Base-by-base conservation (phyloP, 495 filamentous ascomycete species). In the Paragyromitra xinjiangensis region DNA sequence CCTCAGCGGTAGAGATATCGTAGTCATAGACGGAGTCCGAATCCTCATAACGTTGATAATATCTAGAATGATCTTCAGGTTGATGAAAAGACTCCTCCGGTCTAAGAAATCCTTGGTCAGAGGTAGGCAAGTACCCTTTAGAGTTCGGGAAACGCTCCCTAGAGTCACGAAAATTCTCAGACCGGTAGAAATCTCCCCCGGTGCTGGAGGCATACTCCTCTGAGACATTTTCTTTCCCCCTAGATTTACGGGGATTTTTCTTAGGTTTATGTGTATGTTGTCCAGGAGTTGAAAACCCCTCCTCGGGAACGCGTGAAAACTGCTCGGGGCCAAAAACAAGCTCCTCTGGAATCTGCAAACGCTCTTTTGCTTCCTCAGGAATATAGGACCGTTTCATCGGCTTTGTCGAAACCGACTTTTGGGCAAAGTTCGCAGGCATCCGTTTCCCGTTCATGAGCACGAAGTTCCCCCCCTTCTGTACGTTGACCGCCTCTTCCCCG, bases 391-490 rank as follows among this genome's bases (percentile, higher is more conserved):
- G 68, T 26, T 63, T 71, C n/a, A 44, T 45, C 19, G 56, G 44
- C 56, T 71, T 50, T 6, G 44, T 40, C 55, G 63, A 65, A 14
- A 73, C 62, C 8, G 59, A 48, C 19, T 77, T 77, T n/a, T 61
- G 69, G n/a, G 69, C 68, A n/a, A 77, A 77, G 16, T 73, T 77
- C 22, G 69, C 40, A 12, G 65, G 73, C 72, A 66, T 55, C 7
- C 22, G 73, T 45, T 44, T 45, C n/a, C 65, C 77, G 26, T 79
- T 79, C 73, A 61, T 71, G 14, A 79, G 59, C 6, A 76, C 73
- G 22, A 78, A 69, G 42, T 79, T 79, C 8, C 62, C 42, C 0
- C 73, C 77, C 59, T 78, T 61, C 6, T 79, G 59, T 24, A 78
- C 77, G 53, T 78, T 71, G 1, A 79, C 77, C 2, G 44, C 51